Conservation (phyloP, 73 alveolate species). For the Urostyla sp. region DNA sequence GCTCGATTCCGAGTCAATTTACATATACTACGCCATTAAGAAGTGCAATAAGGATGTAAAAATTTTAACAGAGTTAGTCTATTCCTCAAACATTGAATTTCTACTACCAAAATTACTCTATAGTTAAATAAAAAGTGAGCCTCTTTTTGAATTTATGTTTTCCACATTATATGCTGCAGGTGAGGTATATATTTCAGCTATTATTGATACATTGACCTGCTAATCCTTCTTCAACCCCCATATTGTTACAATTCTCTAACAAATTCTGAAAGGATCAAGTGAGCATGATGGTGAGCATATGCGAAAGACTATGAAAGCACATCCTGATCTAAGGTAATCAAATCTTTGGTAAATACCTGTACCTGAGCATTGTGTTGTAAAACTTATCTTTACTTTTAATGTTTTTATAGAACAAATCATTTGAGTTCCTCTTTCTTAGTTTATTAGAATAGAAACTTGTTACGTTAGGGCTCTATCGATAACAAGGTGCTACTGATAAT, state of each 20-base stretch:
- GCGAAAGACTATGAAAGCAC: conserved; percentile 84
- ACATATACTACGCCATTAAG: conserved; percentile 94
- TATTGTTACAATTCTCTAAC: conserved; percentile 93
- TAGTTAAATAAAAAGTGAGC: no score
- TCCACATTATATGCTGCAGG: conserved; percentile 96
- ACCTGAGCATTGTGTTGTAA: conserved; percentile 91
- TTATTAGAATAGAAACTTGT: conserved; percentile 88
- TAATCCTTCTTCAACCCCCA: conserved; percentile 96
- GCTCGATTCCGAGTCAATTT: conserved; percentile 96
- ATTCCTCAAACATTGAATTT: conserved; percentile 92
- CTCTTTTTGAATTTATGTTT: conserved; percentile 74
- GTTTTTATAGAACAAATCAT: conserved; percentile 78
- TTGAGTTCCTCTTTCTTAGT: conserved; percentile 85
- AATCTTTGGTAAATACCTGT: conserved; percentile 95
- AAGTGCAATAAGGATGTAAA: conserved; percentile 91
- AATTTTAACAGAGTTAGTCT: conserved; percentile 95
- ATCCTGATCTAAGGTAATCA: conserved; percentile 91
- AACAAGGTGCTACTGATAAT: conserved; percentile 96
- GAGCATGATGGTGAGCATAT: conserved; percentile 79
- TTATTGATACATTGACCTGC: conserved; percentile 96
- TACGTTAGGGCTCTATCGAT: conserved; percentile 91
- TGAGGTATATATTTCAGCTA: conserved; percentile 95
- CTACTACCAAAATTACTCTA: conserved; percentile 76
- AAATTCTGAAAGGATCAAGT: conserved; percentile 88
- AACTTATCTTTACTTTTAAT: neutral